phyloP scores from a whole-genome alignment of 371 early-diverging fungal genomes.

The Lichtheimia ornata region DNA sequence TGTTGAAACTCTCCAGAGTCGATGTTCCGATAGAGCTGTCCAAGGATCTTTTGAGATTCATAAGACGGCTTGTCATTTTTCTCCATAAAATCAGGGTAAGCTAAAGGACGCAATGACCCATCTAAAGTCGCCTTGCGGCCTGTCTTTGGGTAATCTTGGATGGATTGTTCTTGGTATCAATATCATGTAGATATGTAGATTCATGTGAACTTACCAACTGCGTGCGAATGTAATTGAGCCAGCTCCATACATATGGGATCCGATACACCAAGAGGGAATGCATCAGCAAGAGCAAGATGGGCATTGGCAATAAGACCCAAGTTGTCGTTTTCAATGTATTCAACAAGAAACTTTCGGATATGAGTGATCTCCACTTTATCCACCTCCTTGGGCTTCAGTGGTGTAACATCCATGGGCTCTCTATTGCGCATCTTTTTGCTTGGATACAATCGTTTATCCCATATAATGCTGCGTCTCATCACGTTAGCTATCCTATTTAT shows the following conservation, averaged over 20 bases:
- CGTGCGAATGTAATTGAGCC: conserved; percentile 63
- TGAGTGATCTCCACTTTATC: conserved; percentile 41
- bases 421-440: background rate
- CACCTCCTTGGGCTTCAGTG: conserved; percentile 28
- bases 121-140: conserved; percentile 54
- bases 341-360: conserved; percentile 60
- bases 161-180: no score
- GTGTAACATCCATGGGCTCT: conserved; percentile 15
- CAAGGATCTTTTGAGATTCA: conserved; percentile 49
- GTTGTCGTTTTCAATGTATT: conserved; percentile 61
- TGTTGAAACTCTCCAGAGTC: conserved; percentile 13
- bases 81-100: conserved; percentile 27
- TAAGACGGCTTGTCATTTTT: conserved; percentile 50
- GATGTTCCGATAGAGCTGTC: conserved; percentile 51
- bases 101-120: conserved; percentile 5
- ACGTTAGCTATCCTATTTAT: background rate
- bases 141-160: conserved; percentile 67
- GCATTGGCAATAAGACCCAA: conserved; percentile 70
- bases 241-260: conserved; percentile 43
- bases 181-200: background rate
- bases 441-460: conserved; percentile 57
- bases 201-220: conserved; percentile 56
- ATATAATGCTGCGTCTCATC: conserved; percentile 46
- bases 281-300: conserved; percentile 62
- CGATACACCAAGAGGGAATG: conserved; percentile 28